Base-by-base conservation (phyloP, 2,329 filamentous ascomycete genomes). In the Fusarium foetens region DNA sequence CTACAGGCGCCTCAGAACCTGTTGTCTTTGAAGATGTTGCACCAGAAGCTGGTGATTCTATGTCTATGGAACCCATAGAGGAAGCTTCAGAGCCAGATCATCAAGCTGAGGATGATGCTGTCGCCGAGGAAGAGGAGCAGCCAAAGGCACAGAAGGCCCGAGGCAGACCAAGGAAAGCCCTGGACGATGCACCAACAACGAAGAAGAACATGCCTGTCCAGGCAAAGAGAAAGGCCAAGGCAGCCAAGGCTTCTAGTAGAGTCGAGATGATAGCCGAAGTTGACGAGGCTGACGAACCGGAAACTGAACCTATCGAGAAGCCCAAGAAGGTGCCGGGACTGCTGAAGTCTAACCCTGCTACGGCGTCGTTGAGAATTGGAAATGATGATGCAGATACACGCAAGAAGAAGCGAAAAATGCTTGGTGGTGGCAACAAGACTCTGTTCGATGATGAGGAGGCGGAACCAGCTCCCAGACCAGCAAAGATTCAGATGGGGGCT, bases 371-470 rank as follows among this genome's bases (percentile, higher is more conserved):
- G 61, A 66, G 66, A 8, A n/a, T 64, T 54, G 51, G 61, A n/a
- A 67, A 67, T 36, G 66, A 60, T 48, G 81, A 83, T 71, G 75
- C 73, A 35, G 83, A 86, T 71, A 83, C 80, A 11, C 88, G 86
- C 80, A 91, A 89, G 79, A 94, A 92, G 86, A 94, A 92, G 84
- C 89, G 92, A 70, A 95, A 94, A 81, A 82, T 94, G 9, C 84
- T 93, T 3, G 90, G 91, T 8, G 83, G 82, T 27, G 85, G 87
- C 27, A 89, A 87, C 52, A 89, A 90, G 71, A 93, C 90, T 6
- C 79, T 96, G 10, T 94, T 95, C 65, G 91, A 92, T 13, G 91
- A 91, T 8, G 91, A 92, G 13, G 86, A 85, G 9, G 89, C 81
- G 16, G 88, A 88, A 66, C 82, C 78, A 66, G 23, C 58, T 11